These are phyloP conservation scores for Albatrellus sp. DNA, from an alignment of 1,284 basidiomycete species.

Conservation along the genomic window DNA sequence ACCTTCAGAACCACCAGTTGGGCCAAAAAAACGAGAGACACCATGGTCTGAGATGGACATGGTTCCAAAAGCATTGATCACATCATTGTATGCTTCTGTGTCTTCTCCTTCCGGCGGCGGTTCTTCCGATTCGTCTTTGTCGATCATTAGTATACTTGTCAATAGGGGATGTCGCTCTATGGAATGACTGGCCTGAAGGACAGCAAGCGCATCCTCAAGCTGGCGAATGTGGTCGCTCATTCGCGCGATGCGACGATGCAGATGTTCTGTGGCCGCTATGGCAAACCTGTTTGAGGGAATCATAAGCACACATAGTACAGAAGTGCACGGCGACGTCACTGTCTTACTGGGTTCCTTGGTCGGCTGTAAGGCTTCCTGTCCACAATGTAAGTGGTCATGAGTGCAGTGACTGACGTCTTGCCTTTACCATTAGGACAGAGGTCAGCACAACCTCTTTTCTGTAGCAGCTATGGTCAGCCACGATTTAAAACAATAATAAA, in stretches of 20 bases:
- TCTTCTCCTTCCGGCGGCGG: constrained; percentile 12
- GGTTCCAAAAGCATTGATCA: constrained; percentile 45
- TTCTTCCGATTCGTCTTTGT: constrained; percentile 19
- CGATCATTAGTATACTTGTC: constrained; percentile 30
- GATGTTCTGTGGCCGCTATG: constrained; percentile 63
- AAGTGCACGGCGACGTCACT: constrained; percentile 1
- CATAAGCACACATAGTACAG: constrained; percentile 44
- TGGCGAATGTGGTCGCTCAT: constrained; percentile 69
- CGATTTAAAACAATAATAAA: neutral
- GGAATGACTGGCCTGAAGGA: constrained; percentile 37
- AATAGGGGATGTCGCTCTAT: constrained; percentile 51
- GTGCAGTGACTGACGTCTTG: constrained; percentile 25
- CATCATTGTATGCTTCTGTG: constrained; percentile 10
- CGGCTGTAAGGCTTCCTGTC: constrained; percentile 45
- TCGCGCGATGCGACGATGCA: constrained; percentile 57
- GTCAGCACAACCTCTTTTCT: constrained; percentile 55
- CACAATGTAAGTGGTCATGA: neutral
- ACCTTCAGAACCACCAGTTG: constrained; percentile 47
- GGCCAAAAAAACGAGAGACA: constrained; percentile 50
- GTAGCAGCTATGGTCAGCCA: neutral
- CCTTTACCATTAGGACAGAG: constrained; percentile 66
- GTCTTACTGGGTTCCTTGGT: constrained; percentile 46
- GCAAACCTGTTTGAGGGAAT: constrained; percentile 40
- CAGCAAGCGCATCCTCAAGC: constrained; percentile 61
- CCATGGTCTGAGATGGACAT: constrained; percentile 50